These are phyloP conservation scores for Penicillium atrosanguineum DNA, from an alignment of 495 filamentous ascomycete genomes.

Conservation along the genomic window DNA sequence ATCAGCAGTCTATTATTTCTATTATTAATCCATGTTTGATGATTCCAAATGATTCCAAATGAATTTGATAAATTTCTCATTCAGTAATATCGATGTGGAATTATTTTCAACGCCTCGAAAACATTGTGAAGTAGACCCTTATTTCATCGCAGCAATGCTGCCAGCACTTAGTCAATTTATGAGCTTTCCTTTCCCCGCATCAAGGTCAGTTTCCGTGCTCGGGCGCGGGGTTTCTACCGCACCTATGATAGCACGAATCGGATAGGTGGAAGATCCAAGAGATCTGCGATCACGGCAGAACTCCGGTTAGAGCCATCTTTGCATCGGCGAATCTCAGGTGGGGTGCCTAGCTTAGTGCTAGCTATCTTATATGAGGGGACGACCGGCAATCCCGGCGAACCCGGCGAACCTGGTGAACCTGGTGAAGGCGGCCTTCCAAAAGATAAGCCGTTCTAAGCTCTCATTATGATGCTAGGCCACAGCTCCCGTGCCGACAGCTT, in stretches of 20 bases:
- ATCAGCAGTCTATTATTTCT: background rate
- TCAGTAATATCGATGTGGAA: background rate
- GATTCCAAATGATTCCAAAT: background rate
- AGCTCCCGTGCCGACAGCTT: background rate
- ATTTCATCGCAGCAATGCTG: background rate
- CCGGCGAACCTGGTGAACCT: background rate
- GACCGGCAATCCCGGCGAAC: background rate
- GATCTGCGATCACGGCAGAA: background rate
- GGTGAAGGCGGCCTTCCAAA: background rate
- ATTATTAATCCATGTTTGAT: background rate
- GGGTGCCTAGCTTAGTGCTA: background rate
- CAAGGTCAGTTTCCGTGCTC: background rate
- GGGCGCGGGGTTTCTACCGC: background rate
- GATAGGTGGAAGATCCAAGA: background rate
- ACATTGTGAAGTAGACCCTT: background rate
- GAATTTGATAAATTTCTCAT: background rate
- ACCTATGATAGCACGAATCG: background rate
- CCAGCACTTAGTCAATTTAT: background rate
- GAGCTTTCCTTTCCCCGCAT: background rate
- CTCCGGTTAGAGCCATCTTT: background rate
- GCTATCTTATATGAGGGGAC: background rate
- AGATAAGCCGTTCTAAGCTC: background rate
- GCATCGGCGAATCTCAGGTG: background rate
- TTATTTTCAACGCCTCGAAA: background rate
- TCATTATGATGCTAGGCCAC: background rate